Base-by-base conservation (phyloP, 805 yeast genomes). In the Nakazawaea populi region DNA sequence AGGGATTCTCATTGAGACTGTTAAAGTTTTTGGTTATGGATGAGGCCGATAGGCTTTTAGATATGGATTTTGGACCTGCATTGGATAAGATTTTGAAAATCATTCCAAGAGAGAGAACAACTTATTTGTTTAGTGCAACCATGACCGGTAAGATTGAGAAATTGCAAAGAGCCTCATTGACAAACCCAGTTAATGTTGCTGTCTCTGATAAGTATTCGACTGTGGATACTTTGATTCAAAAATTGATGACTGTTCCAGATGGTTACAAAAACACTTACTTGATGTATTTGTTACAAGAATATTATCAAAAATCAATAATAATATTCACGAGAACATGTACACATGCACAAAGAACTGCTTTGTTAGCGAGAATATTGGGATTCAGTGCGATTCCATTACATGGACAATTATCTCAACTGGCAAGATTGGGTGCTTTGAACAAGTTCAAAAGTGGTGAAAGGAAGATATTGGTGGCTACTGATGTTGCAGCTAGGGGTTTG, bases 51-150 rank as follows among this genome's bases (percentile, higher is more conserved):
- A 77, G 99, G 64, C 77, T 92, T 58, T 74, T 92, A 61, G 99
- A 94, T 71, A 81, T 92, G 87, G 99, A 92, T 65, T 92, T 92
- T 62, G 97, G 97, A 11, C 96, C 96, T 39, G 96, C 91, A 12
- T 73, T 92, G 56, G 96, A 89, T 62, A 86, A 86, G 64, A 87
- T 92, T 55, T 73, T 92, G 51, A 85, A 83, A 56, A 80, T 89
- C 46, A 86, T 92, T 40, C 99, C 99, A 7, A 76, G 80, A 39
- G 85, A 89, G 55, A 78, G 94, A 67, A 89, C 90, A 4, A 87
- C 94, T 0, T 89, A 85, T 60, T 70, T 92, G 50, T 92, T 91
- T 63, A 88, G 96, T 32, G 99, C 99, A n/a, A 92, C 99, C 0
- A 88, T 95, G 84, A 92, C 98, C 2, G 87, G 88, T 43, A 94